phyloP scores from a whole-genome alignment of 108 stramenopile genomes.

The Mediolabrus comicus region DNA sequence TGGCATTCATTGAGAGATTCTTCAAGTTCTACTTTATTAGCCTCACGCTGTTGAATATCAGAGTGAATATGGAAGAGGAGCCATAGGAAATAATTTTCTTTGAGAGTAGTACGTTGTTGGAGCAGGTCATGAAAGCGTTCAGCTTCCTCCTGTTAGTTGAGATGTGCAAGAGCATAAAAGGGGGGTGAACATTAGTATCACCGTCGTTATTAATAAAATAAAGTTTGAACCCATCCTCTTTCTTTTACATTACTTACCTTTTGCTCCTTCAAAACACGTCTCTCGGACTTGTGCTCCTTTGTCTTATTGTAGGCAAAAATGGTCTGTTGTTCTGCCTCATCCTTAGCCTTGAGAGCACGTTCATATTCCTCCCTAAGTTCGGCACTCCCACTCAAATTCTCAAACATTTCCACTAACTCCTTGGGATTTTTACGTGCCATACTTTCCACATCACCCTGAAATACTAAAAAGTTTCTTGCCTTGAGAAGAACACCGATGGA shows the following conservation, averaged over 20 bases:
- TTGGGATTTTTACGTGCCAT: slow-evolving; percentile 91
- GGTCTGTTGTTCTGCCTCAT: slow-evolving; percentile 84
- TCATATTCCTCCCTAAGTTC: slow-evolving; percentile 87
- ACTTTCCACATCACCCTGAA: slow-evolving; percentile 98
- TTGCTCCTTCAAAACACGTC: slow-evolving; percentile 92
- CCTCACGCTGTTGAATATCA: slow-evolving; percentile 79
- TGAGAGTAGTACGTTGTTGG: slow-evolving; percentile 62
- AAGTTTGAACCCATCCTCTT: background rate
- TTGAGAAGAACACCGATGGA: slow-evolving; percentile 96
- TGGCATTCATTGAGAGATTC: slow-evolving; percentile 60
- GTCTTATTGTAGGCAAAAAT: slow-evolving; percentile 88
- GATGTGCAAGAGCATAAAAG: background rate
- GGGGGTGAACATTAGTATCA: background rate
- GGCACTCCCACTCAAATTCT: slow-evolving; percentile 86
- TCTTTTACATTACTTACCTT: slow-evolving; percentile 40
- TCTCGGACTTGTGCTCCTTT: slow-evolving; percentile 87
- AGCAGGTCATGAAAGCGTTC: slow-evolving; percentile 79
- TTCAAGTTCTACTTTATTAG: slow-evolving; percentile 49
- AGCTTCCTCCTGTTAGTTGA: slow-evolving; percentile 67
- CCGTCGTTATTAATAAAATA: background rate
- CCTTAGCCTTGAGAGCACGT: slow-evolving; percentile 70
- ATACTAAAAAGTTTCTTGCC: slow-evolving; percentile 99
- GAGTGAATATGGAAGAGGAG: slow-evolving; percentile 88
- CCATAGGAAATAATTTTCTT: slow-evolving; percentile 91
- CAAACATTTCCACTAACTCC: slow-evolving; percentile 93